Conservation (phyloP, 2,329 filamentous ascomycete species). For the Colletotrichum paranaense region DNA sequence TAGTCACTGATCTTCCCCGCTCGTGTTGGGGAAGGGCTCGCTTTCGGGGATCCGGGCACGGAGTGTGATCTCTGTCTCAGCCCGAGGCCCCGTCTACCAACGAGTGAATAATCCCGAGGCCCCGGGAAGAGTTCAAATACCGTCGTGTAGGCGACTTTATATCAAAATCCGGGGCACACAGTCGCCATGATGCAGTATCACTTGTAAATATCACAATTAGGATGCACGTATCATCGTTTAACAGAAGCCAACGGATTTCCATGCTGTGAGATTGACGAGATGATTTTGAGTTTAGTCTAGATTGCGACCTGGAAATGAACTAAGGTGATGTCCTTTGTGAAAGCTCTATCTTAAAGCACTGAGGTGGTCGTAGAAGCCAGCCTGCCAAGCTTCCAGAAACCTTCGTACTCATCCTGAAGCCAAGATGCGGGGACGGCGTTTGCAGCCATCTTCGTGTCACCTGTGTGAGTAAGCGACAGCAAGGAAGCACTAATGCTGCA, state of each 20-base stretch:
- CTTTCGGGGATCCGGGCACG: neutral
- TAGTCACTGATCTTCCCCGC: neutral
- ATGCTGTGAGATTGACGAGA: neutral
- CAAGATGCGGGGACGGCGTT: neutral
- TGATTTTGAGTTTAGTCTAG: neutral
- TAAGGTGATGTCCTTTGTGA: neutral
- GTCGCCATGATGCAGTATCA: no score
- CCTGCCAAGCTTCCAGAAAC: neutral
- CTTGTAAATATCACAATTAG: no score
- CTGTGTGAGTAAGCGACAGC: neutral
- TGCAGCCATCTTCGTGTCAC: neutral
- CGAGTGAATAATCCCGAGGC: neutral
- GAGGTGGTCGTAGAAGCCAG: neutral
- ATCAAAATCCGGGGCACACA: neutral
- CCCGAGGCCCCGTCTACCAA: neutral
- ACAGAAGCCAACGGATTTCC: neutral
- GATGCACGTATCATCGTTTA: neutral
- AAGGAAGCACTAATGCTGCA: neutral
- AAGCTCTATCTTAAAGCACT: neutral
- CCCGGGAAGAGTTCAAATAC: neutral
- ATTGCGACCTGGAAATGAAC: neutral
- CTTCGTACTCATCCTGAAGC: neutral
- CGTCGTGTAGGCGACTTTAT: neutral
- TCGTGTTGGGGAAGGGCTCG: neutral
- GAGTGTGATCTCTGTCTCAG: neutral